Conservation (phyloP, 1,139 yeast species). For the Meyerozyma smithsonii region DNA sequence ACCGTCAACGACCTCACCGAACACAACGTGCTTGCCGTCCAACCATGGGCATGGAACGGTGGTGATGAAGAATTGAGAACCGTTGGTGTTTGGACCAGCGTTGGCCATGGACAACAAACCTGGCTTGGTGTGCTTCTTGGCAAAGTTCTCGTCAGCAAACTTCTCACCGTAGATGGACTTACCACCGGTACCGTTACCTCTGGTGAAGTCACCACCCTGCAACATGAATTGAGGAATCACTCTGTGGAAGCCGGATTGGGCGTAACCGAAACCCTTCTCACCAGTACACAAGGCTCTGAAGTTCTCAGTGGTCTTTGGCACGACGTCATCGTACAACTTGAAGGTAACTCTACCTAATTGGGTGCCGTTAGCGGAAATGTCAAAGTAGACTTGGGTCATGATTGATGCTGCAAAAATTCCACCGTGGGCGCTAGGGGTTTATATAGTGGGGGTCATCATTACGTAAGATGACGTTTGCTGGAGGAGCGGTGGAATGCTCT, state of each 20-base stretch:
- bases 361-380: conserved; percentile 63
- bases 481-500: neutral
- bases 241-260: conserved; percentile 93
- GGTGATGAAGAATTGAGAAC: conserved; percentile 98
- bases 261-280: conserved; percentile 95
- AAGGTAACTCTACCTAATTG: conserved; percentile 71
- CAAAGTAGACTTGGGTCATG: conserved; percentile 70
- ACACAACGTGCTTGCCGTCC: conserved; percentile 98
- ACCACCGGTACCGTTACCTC: conserved; percentile 96
- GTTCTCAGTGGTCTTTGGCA: conserved; percentile 97
- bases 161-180: conserved; percentile 96
- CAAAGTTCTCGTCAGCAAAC: conserved; percentile 94
- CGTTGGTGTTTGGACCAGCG: conserved; percentile 99
- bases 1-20: conserved; percentile 95
- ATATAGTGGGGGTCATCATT: neutral
- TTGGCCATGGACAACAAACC: conserved; percentile 98
- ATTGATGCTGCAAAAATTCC: neutral
- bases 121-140: conserved; percentile 80
- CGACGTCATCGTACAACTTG: conserved; percentile 88
- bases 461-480: neutral
- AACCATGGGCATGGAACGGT: conserved; percentile 95
- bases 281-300: conserved; percentile 97
- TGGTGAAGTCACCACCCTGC: conserved; percentile 99
- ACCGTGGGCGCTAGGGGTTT: conserved; percentile 2
- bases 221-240: conserved; percentile 97